Base-by-base conservation (phyloP, 768 basidiomycete genomes). In the Phaffia australis region DNA sequence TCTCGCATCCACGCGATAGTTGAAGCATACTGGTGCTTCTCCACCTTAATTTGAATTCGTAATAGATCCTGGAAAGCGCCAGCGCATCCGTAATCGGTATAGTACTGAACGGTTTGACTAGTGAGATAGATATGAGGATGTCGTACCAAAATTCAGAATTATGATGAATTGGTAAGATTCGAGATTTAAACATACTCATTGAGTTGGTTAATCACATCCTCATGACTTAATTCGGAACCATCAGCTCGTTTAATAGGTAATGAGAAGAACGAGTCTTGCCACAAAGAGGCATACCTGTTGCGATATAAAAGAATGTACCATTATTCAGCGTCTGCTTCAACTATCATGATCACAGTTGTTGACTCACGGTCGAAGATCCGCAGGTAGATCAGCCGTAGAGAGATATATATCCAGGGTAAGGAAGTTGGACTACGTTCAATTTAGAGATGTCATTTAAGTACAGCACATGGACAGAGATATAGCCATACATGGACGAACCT, bases 1-100 rank as follows among this genome's bases (percentile, higher is more conserved):
- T 93, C 88, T 65, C 82, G 83, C 60, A 94, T 76, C 94, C 94
- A 99, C 0, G 83, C 80, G 59, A 99, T 79, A 1, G 90, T 89
- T 8, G 80, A 80, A 65, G 87, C 86, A 72, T 97, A 99, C 65
- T 83, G 81, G 9, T 81, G 79, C 63, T 80, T 83, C 77, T 94
- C 88, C 5, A 97, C 94, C 76, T 89, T 89, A 76, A 99, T 82
- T 70, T 80, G 83, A 64, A 95, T 78, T 18, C 85, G 83, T 60
- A 89, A 74, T 23, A 81, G 81, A 72, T 99, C 91, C 6, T 84
- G 78, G 73, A 93, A 92, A 23, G 68, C 68, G 60, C 79, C 79
- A 21, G 80, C 79, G 69, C 84, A 73, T 18, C 89, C 89, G 9
- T 89, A 79, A 29, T 80, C 80, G 64, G 82, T 82, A 64, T 87